Percentiles rank a stretch among this genome's conserved stretches.
phyloP scores from a whole-genome alignment of 1,284 basidiomycete genomes.

The Taiwanofungus camphoratus region DNA sequence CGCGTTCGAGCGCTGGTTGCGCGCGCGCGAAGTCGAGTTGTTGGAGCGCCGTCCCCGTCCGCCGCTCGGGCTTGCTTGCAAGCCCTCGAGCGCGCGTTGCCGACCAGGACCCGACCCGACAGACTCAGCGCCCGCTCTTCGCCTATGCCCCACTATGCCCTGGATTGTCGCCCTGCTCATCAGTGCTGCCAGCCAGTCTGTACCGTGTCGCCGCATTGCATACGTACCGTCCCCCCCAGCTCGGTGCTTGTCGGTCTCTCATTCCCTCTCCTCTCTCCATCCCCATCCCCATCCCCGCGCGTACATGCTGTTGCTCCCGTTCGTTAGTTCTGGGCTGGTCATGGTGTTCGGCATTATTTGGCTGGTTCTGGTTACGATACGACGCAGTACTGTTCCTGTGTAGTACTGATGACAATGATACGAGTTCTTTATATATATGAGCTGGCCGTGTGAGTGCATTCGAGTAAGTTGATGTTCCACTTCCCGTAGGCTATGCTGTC shows the following conservation, averaged over 20 bases:
- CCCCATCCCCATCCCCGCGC: not conserved
- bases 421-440: not conserved
- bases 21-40: slow-evolving; percentile 15
- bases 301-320: not conserved
- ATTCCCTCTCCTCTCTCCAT: not conserved
- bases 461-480: too few species aligned
- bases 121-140: not conserved
- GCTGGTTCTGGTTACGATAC: not conserved
- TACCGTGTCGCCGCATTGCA: not conserved
- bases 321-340: not conserved
- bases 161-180: slow-evolving; percentile 6
- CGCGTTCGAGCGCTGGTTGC: slow-evolving; percentile 11
- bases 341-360: too few species aligned
- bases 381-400: not conserved
- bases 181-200: slow-evolving; percentile 4
- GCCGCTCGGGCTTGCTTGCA: slow-evolving; percentile 3
- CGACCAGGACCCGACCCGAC: slow-evolving; percentile 1
- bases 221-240: not conserved
- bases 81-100: not conserved
- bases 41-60: slow-evolving; percentile 12
- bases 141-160: slow-evolving; percentile 9
- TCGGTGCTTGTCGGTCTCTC: not conserved
- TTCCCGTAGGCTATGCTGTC: too few species aligned
- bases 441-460: too few species aligned
- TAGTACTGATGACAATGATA: slow-evolving; percentile 1